phyloP scores from a whole-genome alignment of 345 rosid species.

The Erodium maritimum region DNA sequence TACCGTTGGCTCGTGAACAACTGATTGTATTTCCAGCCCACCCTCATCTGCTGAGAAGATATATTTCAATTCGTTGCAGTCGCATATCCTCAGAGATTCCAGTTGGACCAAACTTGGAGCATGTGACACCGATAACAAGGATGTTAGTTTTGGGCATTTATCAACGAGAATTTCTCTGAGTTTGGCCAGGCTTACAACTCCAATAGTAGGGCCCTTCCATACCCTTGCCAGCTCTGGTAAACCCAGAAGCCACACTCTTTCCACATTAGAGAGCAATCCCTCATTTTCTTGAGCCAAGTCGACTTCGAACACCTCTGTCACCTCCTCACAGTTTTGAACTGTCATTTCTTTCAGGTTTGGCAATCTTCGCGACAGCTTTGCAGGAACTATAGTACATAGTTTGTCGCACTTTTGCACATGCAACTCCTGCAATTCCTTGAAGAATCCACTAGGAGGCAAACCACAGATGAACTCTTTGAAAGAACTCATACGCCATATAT shows the following conservation, averaged over 20 bases:
- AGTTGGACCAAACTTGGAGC: conserved; percentile 6
- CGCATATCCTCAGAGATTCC: neutral
- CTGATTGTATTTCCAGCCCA: neutral
- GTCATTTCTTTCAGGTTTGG: conserved; percentile 2
- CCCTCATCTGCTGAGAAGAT: too few relatives aligned
- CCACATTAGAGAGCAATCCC: neutral
- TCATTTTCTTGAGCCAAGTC: conserved; percentile 2
- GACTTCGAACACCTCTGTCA: conserved; percentile 5
- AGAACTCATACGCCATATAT: neutral
- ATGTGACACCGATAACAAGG: neutral
- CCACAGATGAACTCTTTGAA: conserved; percentile 7
- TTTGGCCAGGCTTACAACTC: neutral
- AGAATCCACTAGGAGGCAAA: conserved; percentile 1
- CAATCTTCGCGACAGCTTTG: conserved; percentile 2
- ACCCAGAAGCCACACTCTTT: neutral
- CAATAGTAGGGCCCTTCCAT: conserved; percentile 2
- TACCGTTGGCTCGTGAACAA: neutral
- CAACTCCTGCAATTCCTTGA: conserved; percentile 7
- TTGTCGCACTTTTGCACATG: neutral
- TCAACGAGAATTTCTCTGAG: neutral
- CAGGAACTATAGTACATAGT: conserved; percentile 3
- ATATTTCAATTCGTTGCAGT: neutral
- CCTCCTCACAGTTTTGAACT: neutral
- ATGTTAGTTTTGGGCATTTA: neutral
- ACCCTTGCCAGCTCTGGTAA: neutral